These are phyloP conservation scores for Yamadazyma membranifaciens DNA, from an alignment of 1,139 yeast species.

Conservation along the genomic window DNA sequence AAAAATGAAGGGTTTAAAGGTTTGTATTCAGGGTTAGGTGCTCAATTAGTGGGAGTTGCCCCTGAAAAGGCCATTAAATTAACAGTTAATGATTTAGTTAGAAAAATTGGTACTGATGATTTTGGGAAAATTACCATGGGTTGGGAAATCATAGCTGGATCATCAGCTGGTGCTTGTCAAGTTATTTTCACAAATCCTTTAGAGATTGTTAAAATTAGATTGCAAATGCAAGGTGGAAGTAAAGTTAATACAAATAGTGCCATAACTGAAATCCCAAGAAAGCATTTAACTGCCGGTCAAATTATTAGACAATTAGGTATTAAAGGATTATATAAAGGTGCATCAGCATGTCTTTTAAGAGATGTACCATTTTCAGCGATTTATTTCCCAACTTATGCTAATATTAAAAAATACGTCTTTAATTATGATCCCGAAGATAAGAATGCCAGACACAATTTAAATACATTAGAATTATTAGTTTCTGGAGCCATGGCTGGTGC, in stretches of 20 bases:
- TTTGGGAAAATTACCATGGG: constrained; percentile 59
- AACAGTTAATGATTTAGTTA: constrained; percentile 86
- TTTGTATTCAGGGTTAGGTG: constrained; percentile 90
- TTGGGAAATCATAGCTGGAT: constrained; percentile 86
- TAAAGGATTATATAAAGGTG: constrained; percentile 88
- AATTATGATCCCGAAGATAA: constrained; percentile 72
- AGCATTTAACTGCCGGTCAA: constrained; percentile 59
- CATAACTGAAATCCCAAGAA: constrained; percentile 42
- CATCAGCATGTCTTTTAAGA: constrained; percentile 84
- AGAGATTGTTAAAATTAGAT: constrained; percentile 91
- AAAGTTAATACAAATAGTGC: constrained; percentile 28
- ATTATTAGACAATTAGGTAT: constrained; percentile 80
- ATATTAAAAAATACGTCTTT: constrained; percentile 78
- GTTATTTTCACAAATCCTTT: constrained; percentile 94
- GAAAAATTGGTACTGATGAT: constrained; percentile 68
- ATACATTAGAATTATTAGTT: constrained; percentile 77
- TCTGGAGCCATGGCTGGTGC: constrained; percentile 98
- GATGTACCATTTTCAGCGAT: constrained; percentile 98
- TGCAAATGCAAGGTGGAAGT: constrained; percentile 88
- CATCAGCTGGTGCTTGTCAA: constrained; percentile 95
- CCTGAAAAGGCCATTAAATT: constrained; percentile 98
- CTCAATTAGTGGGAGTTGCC: constrained; percentile 95
- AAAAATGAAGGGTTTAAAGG: constrained; percentile 81
- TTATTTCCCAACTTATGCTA: constrained; percentile 96
- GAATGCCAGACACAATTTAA: constrained; percentile 49